phyloP scores from a whole-genome alignment of 208 protist genomes.

The Acanthamoeba culbertsoni region DNA sequence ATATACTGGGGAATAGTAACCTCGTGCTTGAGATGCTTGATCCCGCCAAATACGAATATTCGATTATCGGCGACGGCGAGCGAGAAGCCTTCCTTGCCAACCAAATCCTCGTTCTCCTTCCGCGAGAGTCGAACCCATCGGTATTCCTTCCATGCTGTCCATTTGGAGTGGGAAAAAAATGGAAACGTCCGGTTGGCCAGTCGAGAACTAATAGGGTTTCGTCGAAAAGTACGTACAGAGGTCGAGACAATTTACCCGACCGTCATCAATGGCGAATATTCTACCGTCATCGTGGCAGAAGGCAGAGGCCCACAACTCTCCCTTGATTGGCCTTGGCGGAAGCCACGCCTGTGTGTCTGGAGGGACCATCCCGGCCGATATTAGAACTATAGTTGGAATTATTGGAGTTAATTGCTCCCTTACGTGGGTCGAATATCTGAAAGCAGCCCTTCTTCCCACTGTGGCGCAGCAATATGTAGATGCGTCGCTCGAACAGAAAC shows the following conservation, averaged over 20 bases:
- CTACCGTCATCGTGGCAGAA: not conserved
- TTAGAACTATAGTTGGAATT: no score
- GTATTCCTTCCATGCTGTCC: not conserved
- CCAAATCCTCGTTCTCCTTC: not conserved
- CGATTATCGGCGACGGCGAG: not conserved
- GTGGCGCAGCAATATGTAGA: not conserved
- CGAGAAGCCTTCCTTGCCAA: not conserved
- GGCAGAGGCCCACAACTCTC: not conserved
- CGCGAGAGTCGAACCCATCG: not conserved
- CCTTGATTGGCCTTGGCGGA: not conserved
- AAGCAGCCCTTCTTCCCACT: constrained; percentile 8
- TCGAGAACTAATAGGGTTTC: not conserved
- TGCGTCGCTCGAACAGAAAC: not conserved
- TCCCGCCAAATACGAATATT: not conserved
- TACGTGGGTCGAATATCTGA: not conserved
- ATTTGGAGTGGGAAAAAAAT: not conserved
- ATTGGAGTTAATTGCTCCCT: not conserved
- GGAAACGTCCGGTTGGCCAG: not conserved
- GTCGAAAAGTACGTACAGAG: not conserved
- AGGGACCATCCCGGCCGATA: no score
- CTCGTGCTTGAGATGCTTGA: not conserved
- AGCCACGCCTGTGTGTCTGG: not conserved
- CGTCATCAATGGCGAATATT: not conserved
- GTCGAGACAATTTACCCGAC: not conserved
- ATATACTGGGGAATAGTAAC: not conserved